Conservation (phyloP, 441 rosid species). For the Adansonia grandidieri region DNA sequence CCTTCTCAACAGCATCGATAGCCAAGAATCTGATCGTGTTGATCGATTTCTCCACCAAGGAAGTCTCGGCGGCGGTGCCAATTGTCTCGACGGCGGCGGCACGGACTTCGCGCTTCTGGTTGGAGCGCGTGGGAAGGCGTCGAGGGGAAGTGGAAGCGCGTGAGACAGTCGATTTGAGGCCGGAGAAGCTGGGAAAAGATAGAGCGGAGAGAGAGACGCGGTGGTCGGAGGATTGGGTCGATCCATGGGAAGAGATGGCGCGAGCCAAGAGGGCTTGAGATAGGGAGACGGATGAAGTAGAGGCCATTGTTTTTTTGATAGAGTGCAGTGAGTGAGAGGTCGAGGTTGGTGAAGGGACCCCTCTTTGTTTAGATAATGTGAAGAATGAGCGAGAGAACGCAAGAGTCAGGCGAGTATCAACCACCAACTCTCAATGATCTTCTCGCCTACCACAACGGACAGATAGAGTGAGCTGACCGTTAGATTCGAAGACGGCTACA, state of each 20-base stretch:
- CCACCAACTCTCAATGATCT: constrained; percentile 36
- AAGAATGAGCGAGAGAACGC: background rate
- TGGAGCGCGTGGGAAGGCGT: constrained; percentile 28
- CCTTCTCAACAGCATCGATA: constrained; percentile 97
- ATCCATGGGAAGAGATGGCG: constrained; percentile 53
- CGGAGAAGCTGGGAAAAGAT: constrained; percentile 57
- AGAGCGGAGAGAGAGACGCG: constrained; percentile 47
- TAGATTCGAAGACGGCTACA: constrained; percentile 43
- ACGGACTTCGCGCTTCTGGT: constrained; percentile 35
- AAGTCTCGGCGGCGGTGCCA: constrained; percentile 58
- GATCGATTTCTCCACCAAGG: constrained; percentile 87
- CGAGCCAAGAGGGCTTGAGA: constrained; percentile 78
- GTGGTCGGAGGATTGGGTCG: constrained; percentile 45
- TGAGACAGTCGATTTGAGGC: constrained; percentile 54
- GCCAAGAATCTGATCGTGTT: constrained; percentile 91
- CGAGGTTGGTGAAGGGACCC: background rate
- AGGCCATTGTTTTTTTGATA: constrained; percentile 57
- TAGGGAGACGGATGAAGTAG: constrained; percentile 73
- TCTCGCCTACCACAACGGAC: constrained; percentile 30
- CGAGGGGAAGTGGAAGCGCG: constrained; percentile 38
- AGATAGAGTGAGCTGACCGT: constrained; percentile 51
- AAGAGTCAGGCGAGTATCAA: background rate
- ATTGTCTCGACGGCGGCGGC: constrained; percentile 71
- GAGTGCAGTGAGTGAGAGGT: background rate
- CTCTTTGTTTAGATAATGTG: background rate